Evolutionary conservation across 2,329 filamentous ascomycete genomes (phyloP).

Genomic region (Penicillium sp.): DNA sequence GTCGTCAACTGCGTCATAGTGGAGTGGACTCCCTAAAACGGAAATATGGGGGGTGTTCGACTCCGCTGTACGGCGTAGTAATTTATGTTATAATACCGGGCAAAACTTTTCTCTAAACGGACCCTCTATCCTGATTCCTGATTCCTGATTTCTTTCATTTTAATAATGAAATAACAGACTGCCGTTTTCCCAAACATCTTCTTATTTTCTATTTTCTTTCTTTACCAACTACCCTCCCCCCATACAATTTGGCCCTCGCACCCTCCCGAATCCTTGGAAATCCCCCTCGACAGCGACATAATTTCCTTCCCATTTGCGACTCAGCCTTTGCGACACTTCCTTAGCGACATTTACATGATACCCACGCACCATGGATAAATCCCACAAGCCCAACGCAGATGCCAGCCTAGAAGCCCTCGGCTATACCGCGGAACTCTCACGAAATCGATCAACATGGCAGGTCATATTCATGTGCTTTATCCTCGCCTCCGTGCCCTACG

Average conservation of each 20-base stretch:
- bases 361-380: background rate
- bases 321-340: background rate
- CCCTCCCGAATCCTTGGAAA: too few species aligned
- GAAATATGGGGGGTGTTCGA: background rate
- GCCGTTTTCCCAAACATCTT: too few species aligned
- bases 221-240: too few species aligned
- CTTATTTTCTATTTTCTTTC: too few species aligned
- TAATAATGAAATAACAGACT: background rate
- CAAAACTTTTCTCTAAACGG: background rate
- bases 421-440: slow-evolving; percentile 64
- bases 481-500: slow-evolving; percentile 70
- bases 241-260: too few species aligned
- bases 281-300: background rate
- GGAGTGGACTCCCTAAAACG: background rate
- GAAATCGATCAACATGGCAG: slow-evolving; percentile 52
- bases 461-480: slow-evolving; percentile 52
- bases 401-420: slow-evolving; percentile 50
- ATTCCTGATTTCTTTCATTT: background rate
- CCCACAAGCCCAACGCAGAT: slow-evolving; percentile 16
- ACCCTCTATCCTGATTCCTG: background rate
- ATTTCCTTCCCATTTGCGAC: background rate
- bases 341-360: background rate
- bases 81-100: background rate
- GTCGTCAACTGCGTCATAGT: background rate
- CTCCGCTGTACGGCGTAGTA: background rate